Evolutionary conservation across 345 rosid species (phyloP), one percentile per base, ranked within the genome.

Genomic region (Excoecaria agallocha): DNA sequence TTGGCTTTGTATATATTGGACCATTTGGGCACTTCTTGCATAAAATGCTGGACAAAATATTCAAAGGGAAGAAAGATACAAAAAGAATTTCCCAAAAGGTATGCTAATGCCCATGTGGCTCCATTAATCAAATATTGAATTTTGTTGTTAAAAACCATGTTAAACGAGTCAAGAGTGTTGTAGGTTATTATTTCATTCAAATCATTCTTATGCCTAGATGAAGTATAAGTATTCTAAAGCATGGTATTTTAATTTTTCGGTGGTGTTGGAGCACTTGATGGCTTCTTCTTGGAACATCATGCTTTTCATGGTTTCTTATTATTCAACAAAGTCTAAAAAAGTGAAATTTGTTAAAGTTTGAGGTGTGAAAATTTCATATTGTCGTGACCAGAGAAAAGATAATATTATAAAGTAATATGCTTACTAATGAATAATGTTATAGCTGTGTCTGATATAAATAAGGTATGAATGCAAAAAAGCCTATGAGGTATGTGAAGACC

Each of bases 261-360:
- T 94, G 69, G 60, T 84, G 3, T 12, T 91, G 80, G 97, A 91
- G 76, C 96, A 91, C 76, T 69, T 90, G 82, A 91, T 96, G 56
- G 52, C 89, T 71, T 93, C 98, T 79, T 97, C 97, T 66, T 83
- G 89, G 87, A 94, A 90, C 88, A 93, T 89, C 84, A 78, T 94
- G 80, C 71, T 91, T 62, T 91, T 90, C 87, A 87, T 89, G 97
- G 67, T 91, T 78, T 91, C 87, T 76, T 94, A 86, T 80, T 16
- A 62, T 24, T 25, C 35, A 39, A 11, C 43, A 11, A 37, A 17
- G 35, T 43, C 16, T 24, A 55, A 65, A 15, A 37, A n/a, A n/a
- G n/a, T n/a, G n/a, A n/a, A n/a, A n/a, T n/a, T n/a, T n/a, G n/a
- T n/a, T 9, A 45, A 61, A 68, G 22, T 52, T 24, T 62, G 68